Conservation (phyloP, 2,329 filamentous ascomycete species). For the Aspergillus latus region DNA sequence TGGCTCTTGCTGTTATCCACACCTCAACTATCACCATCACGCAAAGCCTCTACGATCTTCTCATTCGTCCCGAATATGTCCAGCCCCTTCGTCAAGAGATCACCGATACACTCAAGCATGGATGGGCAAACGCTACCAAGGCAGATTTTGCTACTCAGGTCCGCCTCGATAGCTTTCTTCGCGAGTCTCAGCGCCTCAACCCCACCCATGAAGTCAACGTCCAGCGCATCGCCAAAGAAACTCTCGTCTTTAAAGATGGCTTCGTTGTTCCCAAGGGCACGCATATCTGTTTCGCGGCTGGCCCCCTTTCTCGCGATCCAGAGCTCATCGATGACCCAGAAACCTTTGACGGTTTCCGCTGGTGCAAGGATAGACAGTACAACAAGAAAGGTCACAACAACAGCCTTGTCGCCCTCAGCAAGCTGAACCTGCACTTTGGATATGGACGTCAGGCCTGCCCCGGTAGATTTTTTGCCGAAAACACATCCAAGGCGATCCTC, state of each 20-base stretch:
- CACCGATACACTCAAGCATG: slow-evolving; percentile 22
- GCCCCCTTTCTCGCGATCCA: slow-evolving; percentile 30
- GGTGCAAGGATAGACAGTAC: slow-evolving; percentile 20
- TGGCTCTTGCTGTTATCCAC: slow-evolving; percentile 30
- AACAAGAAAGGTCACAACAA: slow-evolving; percentile 4
- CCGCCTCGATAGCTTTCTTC: slow-evolving; percentile 31
- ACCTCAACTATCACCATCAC: slow-evolving; percentile 31
- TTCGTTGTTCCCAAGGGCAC: slow-evolving; percentile 24
- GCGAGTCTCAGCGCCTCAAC: slow-evolving; percentile 31
- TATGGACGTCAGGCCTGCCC: slow-evolving; percentile 29
- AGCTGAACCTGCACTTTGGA: slow-evolving; percentile 30
- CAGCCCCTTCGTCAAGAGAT: slow-evolving; percentile 54
- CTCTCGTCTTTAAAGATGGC: slow-evolving; percentile 26
- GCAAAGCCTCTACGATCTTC: slow-evolving; percentile 54
- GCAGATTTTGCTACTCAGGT: slow-evolving; percentile 20
- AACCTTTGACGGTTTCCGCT: slow-evolving; percentile 31
- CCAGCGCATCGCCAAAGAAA: slow-evolving; percentile 29
- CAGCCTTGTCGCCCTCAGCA: slow-evolving; percentile 23
- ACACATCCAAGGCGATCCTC: slow-evolving; percentile 28
- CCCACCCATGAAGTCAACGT: slow-evolving; percentile 32
- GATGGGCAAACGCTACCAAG: slow-evolving; percentile 28
- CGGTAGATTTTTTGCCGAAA: slow-evolving; percentile 26
- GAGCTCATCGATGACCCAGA: slow-evolving; percentile 22
- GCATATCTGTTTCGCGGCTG: slow-evolving; percentile 32
- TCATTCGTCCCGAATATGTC: slow-evolving; percentile 51